A percentile compares a stretch with the other conserved stretches of the same genome.
phyloP scores from a whole-genome alignment of 2,329 filamentous ascomycete species.

The Aspergillus puulaauensis region DNA sequence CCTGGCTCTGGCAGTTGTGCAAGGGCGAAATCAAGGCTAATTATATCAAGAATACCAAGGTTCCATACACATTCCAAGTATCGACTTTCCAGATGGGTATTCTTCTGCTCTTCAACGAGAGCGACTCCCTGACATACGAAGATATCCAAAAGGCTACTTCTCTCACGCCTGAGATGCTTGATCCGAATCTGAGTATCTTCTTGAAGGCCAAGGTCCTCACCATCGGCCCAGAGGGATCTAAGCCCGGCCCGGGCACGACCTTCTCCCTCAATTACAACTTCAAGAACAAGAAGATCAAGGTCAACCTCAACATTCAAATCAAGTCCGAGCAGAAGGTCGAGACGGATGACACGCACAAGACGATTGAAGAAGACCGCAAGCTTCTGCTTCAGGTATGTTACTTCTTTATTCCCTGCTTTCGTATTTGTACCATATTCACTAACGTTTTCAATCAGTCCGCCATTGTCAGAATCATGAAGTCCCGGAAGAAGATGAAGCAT shows the following conservation, averaged over 20 bases:
- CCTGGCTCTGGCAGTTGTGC: slow-evolving; percentile 97
- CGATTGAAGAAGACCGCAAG: slow-evolving; percentile 96
- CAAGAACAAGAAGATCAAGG: slow-evolving; percentile 97
- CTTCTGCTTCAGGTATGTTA: slow-evolving; percentile 85
- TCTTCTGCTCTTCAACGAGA: slow-evolving; percentile 89
- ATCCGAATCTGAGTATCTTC: slow-evolving; percentile 81
- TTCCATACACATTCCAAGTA: slow-evolving; percentile 94
- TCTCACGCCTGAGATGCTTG: slow-evolving; percentile 76
- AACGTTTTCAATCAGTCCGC: slow-evolving; percentile 66
- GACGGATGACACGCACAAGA: slow-evolving; percentile 97
- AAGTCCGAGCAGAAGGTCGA: slow-evolving; percentile 96
- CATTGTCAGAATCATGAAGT: slow-evolving; percentile 99
- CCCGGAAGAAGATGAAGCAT: slow-evolving; percentile 98
- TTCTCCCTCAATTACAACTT: slow-evolving; percentile 91
- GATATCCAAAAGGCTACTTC: slow-evolving; percentile 82
- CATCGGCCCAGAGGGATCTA: slow-evolving; percentile 69
- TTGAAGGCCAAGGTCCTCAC: slow-evolving; percentile 89
- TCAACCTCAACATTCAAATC: slow-evolving; percentile 93
- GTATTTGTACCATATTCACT: slow-evolving; percentile 1
- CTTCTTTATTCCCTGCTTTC: slow-evolving; percentile 16
- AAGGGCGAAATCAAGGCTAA: slow-evolving; percentile 95
- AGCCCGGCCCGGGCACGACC: slow-evolving; percentile 72
- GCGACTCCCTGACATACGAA: slow-evolving; percentile 79
- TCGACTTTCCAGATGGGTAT: slow-evolving; percentile 98
- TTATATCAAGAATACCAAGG: slow-evolving; percentile 85